These are phyloP conservation scores for Nothophaeocryptopus gaeumannii DNA, from an alignment of 2,329 filamentous ascomycete species.

Conservation along the genomic window DNA sequence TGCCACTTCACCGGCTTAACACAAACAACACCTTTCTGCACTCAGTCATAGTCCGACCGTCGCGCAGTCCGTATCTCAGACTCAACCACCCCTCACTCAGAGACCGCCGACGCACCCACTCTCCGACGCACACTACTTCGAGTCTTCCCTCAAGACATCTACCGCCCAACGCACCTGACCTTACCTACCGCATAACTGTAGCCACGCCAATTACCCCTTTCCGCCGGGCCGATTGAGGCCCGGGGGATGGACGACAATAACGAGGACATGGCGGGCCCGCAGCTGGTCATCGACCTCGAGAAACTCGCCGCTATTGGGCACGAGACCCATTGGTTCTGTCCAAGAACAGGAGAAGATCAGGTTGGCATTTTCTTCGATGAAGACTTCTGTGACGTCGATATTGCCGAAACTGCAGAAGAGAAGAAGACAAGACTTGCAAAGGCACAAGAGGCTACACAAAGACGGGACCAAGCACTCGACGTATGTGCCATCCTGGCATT, in stretches of 20 bases:
- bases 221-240: not conserved
- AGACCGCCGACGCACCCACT: too few species aligned
- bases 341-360: conserved; percentile 39
- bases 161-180: too few species aligned
- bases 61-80: too few species aligned
- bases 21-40: too few species aligned
- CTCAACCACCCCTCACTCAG: too few species aligned
- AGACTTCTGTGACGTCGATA: conserved; percentile 35
- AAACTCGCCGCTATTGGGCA: conserved; percentile 31
- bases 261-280: conserved; percentile 10
- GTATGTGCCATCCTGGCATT: conserved; percentile 48
- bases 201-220: not conserved
- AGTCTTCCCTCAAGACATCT: too few species aligned
- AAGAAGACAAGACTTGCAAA: conserved; percentile 28
- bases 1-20: not conserved
- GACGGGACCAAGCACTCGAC: conserved; percentile 42
- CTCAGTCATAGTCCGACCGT: too few species aligned
- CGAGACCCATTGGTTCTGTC: conserved; percentile 50
- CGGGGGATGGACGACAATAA: too few species aligned
- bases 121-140: too few species aligned
- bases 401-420: conserved; percentile 28
- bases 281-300: conserved; percentile 22
- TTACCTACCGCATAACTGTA: not conserved
- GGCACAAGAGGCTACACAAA: conserved; percentile 39
- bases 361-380: conserved; percentile 44